These are phyloP conservation scores for Spergularia azorica DNA, from an alignment of 179 eudicot genomes.

Conservation along the genomic window DNA sequence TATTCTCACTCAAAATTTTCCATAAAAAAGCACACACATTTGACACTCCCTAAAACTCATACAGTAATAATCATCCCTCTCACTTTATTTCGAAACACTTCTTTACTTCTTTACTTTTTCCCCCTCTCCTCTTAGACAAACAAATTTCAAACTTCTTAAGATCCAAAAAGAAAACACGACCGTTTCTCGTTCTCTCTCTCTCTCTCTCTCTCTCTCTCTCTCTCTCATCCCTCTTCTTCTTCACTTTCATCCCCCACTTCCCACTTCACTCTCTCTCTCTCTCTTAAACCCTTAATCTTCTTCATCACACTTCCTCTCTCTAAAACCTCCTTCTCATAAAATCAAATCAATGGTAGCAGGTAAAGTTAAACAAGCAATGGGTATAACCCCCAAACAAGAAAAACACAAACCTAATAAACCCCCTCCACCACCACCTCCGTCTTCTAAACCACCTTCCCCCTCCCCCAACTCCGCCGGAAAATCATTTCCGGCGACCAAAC, in stretches of 20 bases:
- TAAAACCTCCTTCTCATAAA: not conserved
- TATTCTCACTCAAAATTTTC: no score
- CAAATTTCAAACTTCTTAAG: conserved; percentile 25
- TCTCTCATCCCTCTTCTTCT: not conserved
- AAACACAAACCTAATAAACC: conserved; percentile 43
- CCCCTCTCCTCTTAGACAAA: not conserved
- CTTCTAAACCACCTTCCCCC: conserved; percentile 40
- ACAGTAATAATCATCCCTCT: no score
- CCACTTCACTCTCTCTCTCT: not conserved
- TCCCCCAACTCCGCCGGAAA: conserved; percentile 30
- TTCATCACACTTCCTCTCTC: conserved; percentile 8
- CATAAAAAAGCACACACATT: no score
- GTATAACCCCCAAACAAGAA: conserved; percentile 32
- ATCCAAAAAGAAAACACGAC: conserved; percentile 42
- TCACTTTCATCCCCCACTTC: not conserved
- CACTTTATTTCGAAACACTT: no score
- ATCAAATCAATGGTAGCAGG: conserved; percentile 62
- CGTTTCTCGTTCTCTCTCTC: conserved; percentile 57
- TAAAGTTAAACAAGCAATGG: conserved; percentile 75
- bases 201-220: conserved; percentile 18
- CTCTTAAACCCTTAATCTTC: not conserved
- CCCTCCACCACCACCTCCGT: conserved; percentile 17
- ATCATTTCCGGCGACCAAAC: not conserved
- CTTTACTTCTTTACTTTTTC: no score
- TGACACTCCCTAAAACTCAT: no score